Base-by-base conservation (phyloP, 768 basidiomycete species). In the Grammothele lineata region DNA sequence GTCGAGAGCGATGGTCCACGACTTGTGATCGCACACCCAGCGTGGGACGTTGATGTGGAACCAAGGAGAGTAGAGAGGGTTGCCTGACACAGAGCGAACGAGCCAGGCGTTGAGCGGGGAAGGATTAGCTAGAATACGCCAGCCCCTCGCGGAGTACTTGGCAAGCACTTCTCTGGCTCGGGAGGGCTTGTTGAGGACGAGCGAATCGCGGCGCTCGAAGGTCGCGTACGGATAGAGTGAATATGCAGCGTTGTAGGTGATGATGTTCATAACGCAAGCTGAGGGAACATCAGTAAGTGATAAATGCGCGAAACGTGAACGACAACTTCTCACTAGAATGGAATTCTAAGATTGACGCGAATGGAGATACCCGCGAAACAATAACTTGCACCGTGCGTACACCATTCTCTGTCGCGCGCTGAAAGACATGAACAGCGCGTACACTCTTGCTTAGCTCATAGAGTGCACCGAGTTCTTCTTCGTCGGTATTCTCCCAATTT, bases 241-340 rank as follows among this genome's bases (percentile, higher is more conserved):
- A 41, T 73, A 73, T 0, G 74, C 75, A 0, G 56, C 57, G 4
- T 69, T 58, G 53, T 66, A 66, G 1, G 69, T 59, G 43, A 77
- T 71, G 1, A 75, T 41, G 44, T 77, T 77, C 66, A 73, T 70
- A 2, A 73, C 72, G 37, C 63, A 64, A 2, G 72, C 73, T 72
- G 45, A 24, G 22, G 62, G 48, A 17, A 36, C n/a, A n/a, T 17
- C 35, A 17, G 35, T 36, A n/a, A 36, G 12, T n/a, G 27, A 30
- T 30, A 30, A 14, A 14, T 30, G 27, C 8, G 27, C n/a, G n/a
- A n/a, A n/a, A n/a, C n/a, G n/a, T n/a, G n/a, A n/a, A n/a, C n/a
- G n/a, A n/a, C n/a, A n/a, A n/a, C n/a, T n/a, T n/a, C 27, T 30
- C 33, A 78, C 76, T 75, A 0, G 70, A 73, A 45, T 78, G 77